Evolutionary conservation across 2,329 filamentous ascomycete species (phyloP).

Genomic region (Aspergillus fructus): DNA sequence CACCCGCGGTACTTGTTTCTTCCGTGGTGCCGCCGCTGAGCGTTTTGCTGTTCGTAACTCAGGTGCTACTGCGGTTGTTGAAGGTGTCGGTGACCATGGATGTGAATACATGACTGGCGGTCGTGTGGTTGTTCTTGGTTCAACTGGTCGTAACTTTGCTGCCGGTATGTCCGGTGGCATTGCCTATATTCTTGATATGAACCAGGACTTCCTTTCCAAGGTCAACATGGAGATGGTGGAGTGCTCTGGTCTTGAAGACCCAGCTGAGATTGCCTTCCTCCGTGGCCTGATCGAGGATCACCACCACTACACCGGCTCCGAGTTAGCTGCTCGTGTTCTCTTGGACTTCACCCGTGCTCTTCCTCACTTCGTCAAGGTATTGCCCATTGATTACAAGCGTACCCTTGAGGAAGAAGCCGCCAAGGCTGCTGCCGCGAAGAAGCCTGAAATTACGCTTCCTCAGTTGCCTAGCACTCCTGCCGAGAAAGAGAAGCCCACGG

Average conservation of each 20-base stretch:
- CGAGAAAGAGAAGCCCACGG: conserved; percentile 57
- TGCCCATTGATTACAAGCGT: conserved; percentile 95
- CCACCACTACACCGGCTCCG: conserved; percentile 95
- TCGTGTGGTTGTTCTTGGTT: conserved; percentile 80
- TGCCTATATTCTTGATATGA: conserved; percentile 87
- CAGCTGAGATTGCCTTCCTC: conserved; percentile 83
- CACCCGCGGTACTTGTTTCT: conserved; percentile 87
- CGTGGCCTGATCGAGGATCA: conserved; percentile 93
- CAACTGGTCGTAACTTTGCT: conserved; percentile 93
- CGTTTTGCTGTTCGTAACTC: conserved; percentile 97
- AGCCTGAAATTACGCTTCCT: conserved; percentile 77
- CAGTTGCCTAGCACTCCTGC: conserved; percentile 62
- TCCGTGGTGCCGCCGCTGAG: conserved; percentile 94
- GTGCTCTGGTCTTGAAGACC: conserved; percentile 78
- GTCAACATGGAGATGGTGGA: conserved; percentile 98
- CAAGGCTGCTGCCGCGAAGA: conserved; percentile 82
- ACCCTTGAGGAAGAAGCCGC: conserved; percentile 81
- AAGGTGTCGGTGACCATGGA: conserved; percentile 92
- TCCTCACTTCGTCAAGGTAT: conserved; percentile 86
- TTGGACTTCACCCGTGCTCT: conserved; percentile 94
- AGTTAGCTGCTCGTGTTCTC: conserved; percentile 86
- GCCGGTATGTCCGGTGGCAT: conserved; percentile 99
- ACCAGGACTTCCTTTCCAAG: conserved; percentile 86
- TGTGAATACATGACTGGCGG: conserved; percentile 99
- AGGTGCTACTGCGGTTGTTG: conserved; percentile 91